A percentile compares a stretch with the other conserved stretches of the same genome.
phyloP scores from a whole-genome alignment of 2,329 filamentous ascomycete species.

The Xenosphaeropsis pyriputrescens region DNA sequence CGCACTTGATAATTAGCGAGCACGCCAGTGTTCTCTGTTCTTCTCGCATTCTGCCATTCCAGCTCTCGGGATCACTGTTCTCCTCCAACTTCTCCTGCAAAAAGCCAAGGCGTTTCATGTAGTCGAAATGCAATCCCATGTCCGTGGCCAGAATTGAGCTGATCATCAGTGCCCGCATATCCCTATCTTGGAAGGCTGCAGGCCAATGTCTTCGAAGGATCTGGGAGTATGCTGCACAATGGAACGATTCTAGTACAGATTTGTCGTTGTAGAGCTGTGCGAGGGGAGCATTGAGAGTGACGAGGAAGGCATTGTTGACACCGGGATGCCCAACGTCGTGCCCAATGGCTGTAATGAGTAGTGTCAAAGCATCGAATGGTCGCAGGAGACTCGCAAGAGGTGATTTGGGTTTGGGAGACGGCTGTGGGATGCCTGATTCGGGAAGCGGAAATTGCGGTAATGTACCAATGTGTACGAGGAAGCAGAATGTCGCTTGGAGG shows the following conservation, averaged over 20 bases:
- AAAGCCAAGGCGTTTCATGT: constrained; percentile 78
- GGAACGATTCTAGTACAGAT: constrained; percentile 92
- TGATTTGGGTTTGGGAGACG: constrained; percentile 26
- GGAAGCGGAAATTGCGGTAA: constrained; percentile 50
- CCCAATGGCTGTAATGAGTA: constrained; percentile 90
- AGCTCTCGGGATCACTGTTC: constrained; percentile 52
- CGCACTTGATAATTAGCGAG: constrained; percentile 89
- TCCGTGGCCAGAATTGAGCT: constrained; percentile 96
- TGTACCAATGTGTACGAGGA: constrained; percentile 67
- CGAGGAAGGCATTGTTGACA: constrained; percentile 93
- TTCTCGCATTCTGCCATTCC: constrained; percentile 62
- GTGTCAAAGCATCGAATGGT: constrained; percentile 76
- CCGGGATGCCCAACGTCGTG: constrained; percentile 96
- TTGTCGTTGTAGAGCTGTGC: constrained; percentile 95
- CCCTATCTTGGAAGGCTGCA: constrained; percentile 58
- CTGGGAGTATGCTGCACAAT: constrained; percentile 93
- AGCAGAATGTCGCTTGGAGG: constrained; percentile 82
- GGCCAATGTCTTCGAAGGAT: constrained; percentile 92
- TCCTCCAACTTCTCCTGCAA: constrained; percentile 65
- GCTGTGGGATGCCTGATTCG: constrained; percentile 11
- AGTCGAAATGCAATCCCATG: constrained; percentile 94
- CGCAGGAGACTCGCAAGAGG: constrained; percentile 63
- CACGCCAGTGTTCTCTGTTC: constrained; percentile 73
- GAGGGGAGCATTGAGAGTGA: constrained; percentile 80
- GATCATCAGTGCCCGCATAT: constrained; percentile 83